Evolutionary conservation across 1,284 basidiomycete species (phyloP).

Genomic region (Melampsora americana): DNA sequence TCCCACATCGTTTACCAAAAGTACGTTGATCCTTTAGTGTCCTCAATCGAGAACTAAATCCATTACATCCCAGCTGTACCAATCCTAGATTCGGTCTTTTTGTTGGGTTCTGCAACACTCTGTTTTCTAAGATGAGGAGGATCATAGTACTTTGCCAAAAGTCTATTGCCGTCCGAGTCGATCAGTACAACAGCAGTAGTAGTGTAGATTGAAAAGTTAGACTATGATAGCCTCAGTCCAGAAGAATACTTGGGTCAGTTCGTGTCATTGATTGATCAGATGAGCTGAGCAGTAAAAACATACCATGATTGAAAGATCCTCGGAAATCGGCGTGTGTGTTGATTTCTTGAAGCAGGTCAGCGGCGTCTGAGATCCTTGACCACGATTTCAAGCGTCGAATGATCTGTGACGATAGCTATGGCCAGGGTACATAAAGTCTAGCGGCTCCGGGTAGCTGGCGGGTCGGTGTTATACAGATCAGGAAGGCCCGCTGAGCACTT

Average conservation of each 20-base stretch:
- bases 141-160: slow-evolving; percentile 90
- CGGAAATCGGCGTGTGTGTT: neutral
- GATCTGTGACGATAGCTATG: slow-evolving; percentile 9
- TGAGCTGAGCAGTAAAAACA: neutral
- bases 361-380: neutral
- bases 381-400: neutral
- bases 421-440: neutral
- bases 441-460: too few species aligned
- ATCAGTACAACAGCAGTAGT: slow-evolving; percentile 83
- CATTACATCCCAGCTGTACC: slow-evolving; percentile 43
- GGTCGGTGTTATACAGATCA: too few species aligned
- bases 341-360: neutral
- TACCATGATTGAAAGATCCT: slow-evolving; percentile 15
- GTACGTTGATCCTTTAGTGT: slow-evolving; percentile 87
- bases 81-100: slow-evolving; percentile 56
- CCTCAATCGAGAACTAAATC: slow-evolving; percentile 62
- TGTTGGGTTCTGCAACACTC: slow-evolving; percentile 56
- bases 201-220: slow-evolving; percentile 81
- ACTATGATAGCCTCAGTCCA: slow-evolving; percentile 50
- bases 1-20: slow-evolving; percentile 94
- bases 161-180: slow-evolving; percentile 88
- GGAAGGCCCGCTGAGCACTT: too few species aligned
- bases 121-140: slow-evolving; percentile 62
- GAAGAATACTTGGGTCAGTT: neutral
- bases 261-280: neutral